Evolutionary conservation across 371 early-diverging fungal species (phyloP).

Genomic region (Apophysomyces elegans): DNA sequence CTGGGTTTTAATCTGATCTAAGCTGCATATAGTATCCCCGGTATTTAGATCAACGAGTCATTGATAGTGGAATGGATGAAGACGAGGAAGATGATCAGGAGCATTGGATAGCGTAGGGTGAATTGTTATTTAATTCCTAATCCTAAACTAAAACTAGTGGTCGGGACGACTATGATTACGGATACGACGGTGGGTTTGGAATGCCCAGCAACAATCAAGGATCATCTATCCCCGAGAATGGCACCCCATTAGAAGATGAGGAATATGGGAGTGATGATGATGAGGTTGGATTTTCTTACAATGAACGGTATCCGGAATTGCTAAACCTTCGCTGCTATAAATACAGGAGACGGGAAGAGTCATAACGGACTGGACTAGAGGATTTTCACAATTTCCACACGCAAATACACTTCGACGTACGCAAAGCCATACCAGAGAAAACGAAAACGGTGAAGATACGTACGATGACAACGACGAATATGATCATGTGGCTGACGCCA

Average conservation of each 20-base stretch:
- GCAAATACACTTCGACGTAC: constrained; percentile 34
- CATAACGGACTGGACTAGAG: constrained; percentile 30
- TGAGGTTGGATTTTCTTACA: constrained; percentile 13
- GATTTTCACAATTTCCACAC: constrained; percentile 28
- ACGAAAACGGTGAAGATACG: constrained; percentile 15
- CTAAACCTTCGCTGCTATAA: background rate
- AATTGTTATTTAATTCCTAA: background rate
- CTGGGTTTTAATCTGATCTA: background rate
- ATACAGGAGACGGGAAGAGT: constrained; percentile 21
- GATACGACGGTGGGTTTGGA: constrained; percentile 25
- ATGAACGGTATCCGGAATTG: background rate
- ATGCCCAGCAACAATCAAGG: constrained; percentile 16
- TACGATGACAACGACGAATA: constrained; percentile 14
- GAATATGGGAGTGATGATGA: constrained; percentile 34
- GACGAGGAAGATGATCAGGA: constrained; percentile 37
- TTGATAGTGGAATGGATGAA: constrained; percentile 24
- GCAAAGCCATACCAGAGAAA: constrained; percentile 26
- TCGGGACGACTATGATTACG: constrained; percentile 31
- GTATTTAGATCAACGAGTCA: constrained; percentile 19
- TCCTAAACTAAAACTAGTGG: constrained; percentile 19
- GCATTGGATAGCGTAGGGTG: constrained; percentile 38
- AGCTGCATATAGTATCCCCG: constrained; percentile 23
- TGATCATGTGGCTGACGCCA: constrained; percentile 5
- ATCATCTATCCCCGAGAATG: constrained; percentile 14
- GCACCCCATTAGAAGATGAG: constrained; percentile 24